Conservation (phyloP, 2,329 filamentous ascomycete species). For the Gnomoniopsis smithogilvyi region DNA sequence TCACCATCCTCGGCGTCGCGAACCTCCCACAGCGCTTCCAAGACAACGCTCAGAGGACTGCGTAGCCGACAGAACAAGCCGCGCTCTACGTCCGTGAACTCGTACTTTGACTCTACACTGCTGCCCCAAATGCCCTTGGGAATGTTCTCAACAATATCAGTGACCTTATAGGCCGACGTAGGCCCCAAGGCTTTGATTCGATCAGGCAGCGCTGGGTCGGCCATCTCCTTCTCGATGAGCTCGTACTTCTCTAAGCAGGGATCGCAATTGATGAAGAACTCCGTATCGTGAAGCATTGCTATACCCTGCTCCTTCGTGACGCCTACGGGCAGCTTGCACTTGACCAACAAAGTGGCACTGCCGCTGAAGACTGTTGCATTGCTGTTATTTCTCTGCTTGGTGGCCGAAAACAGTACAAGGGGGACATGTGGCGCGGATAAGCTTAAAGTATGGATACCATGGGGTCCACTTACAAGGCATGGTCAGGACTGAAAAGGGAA, state of each 20-base stretch:
- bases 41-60: slow-evolving; percentile 47
- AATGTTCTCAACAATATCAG: slow-evolving; percentile 26
- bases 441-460: background rate
- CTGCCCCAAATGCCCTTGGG: slow-evolving; percentile 48
- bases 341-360: slow-evolving; percentile 39
- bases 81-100: slow-evolving; percentile 46
- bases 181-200: slow-evolving; percentile 23
- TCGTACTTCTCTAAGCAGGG: slow-evolving; percentile 47
- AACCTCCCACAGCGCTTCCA: slow-evolving; percentile 52
- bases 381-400: background rate
- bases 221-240: slow-evolving; percentile 26
- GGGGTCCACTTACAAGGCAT: slow-evolving; percentile 5
- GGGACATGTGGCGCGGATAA: background rate
- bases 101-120: slow-evolving; percentile 50
- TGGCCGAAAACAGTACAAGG: background rate
- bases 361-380: slow-evolving; percentile 38
- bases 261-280: slow-evolving; percentile 49
- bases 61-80: slow-evolving; percentile 51
- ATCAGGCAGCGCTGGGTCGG: slow-evolving; percentile 22
- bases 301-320: slow-evolving; percentile 35
- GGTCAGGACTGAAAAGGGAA: background rate
- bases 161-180: slow-evolving; percentile 25
- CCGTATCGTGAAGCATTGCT: slow-evolving; percentile 47
- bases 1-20: slow-evolving; percentile 28
- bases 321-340: slow-evolving; percentile 38